Percentiles rank a stretch among this genome's conserved stretches.
Conservation (phyloP, 139 green algal genomes). For the Limnomonas spitsbergensis region DNA sequence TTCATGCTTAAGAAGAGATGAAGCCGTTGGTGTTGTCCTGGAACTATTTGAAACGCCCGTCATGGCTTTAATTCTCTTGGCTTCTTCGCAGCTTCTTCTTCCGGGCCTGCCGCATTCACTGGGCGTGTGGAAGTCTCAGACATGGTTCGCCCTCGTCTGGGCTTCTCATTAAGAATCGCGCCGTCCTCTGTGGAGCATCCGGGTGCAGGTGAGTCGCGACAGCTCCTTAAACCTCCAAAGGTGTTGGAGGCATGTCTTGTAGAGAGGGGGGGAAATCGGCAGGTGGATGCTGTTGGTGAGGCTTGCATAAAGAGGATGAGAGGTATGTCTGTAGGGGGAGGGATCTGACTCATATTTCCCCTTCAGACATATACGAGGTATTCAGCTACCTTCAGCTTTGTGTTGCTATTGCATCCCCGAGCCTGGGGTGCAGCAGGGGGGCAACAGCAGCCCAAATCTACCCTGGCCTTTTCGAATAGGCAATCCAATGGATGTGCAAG, state of each 20-base stretch:
- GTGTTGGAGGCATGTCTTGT: not conserved
- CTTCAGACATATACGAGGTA: too few relatives aligned
- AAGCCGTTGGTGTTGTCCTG: not conserved
- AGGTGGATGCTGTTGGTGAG: not conserved
- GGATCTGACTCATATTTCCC: not conserved
- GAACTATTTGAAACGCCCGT: not conserved
- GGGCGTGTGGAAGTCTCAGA: too few relatives aligned
- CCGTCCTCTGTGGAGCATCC: conserved; percentile 18
- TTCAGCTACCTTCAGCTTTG: too few relatives aligned
- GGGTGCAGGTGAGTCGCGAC: conserved; percentile 16
- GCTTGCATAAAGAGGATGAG: not conserved
- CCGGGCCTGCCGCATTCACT: too few relatives aligned
- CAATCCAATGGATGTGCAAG: not conserved
- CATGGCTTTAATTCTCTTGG: not conserved
- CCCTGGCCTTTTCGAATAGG: not conserved
- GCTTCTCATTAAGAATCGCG: not conserved
- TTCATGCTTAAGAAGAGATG: not conserved
- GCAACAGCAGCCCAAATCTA: too few relatives aligned
- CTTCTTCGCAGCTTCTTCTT: not conserved
- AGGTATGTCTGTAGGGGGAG: not conserved
- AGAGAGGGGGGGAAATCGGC: not conserved
- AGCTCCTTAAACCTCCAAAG: not conserved
- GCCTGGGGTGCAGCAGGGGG: too few relatives aligned
- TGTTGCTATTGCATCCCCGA: too few relatives aligned
- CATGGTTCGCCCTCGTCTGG: not conserved